Percentiles rank a stretch among this genome's conserved stretches.
Conservation (phyloP, 2,329 filamentous ascomycete species). For the Cyphellophora attinorum region DNA sequence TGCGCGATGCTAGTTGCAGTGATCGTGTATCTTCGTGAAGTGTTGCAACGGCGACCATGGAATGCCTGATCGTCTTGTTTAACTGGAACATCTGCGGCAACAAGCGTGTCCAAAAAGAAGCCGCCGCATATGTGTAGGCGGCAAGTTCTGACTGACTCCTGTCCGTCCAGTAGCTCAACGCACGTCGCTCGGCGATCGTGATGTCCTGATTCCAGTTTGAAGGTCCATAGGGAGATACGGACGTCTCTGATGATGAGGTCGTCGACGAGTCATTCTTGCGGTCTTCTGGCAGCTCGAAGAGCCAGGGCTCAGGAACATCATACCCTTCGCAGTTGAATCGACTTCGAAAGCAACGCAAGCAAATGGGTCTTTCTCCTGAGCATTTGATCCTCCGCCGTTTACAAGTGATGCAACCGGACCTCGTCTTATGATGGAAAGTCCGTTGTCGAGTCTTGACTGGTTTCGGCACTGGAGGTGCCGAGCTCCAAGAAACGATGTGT, state of each 20-base stretch:
- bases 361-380: slow-evolving; percentile 15
- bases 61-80: not conserved
- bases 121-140: not conserved
- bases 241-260: no score
- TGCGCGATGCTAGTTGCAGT: not conserved
- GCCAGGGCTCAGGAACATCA: not conserved
- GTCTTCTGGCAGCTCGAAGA: no score
- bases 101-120: not conserved
- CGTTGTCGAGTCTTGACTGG: not conserved
- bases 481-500: not conserved
- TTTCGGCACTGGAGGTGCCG: not conserved
- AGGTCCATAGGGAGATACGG: no score
- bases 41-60: not conserved
- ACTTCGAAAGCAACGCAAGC: slow-evolving; percentile 14
- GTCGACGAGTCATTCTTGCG: no score
- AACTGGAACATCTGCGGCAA: not conserved
- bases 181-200: not conserved
- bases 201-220: not conserved
- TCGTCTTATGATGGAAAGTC: not conserved
- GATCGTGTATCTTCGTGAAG: not conserved
- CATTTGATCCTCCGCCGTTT: slow-evolving; percentile 18
- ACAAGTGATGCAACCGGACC: slow-evolving; percentile 6
- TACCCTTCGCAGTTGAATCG: slow-evolving; percentile 18
- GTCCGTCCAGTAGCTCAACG: not conserved
- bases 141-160: not conserved